These are phyloP conservation scores for Flaveria robusta DNA, from an alignment of 129 eudicot genomes.

Conservation along the genomic window DNA sequence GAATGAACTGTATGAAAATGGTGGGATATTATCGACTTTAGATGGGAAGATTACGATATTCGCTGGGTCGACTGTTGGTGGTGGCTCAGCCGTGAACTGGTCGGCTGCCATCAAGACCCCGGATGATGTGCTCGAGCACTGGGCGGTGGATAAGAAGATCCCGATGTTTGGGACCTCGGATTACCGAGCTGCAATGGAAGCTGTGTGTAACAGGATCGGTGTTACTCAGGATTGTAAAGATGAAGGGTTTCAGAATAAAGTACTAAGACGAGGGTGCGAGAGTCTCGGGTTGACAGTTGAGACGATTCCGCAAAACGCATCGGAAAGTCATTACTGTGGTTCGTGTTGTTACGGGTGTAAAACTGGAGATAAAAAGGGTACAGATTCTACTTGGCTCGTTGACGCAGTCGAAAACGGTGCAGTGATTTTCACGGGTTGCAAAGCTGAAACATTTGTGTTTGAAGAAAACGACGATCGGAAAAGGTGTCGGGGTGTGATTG, in stretches of 20 bases:
- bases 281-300: conserved; percentile 66
- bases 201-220: conserved; percentile 66
- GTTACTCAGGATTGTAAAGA: conserved; percentile 50
- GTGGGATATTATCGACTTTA: conserved; percentile 57
- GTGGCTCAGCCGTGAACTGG: conserved; percentile 93
- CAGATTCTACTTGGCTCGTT: conserved; percentile 86
- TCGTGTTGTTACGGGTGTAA: conserved; percentile 79
- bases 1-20: conserved; percentile 56
- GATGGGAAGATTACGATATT: conserved; percentile 59
- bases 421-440: conserved; percentile 71
- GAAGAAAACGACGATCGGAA: conserved; percentile 33
- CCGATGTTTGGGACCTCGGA: conserved; percentile 54
- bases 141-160: conserved; percentile 62
- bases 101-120: conserved; percentile 82
- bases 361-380: conserved; percentile 79
- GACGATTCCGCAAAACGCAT: conserved; percentile 59
- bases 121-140: conserved; percentile 54
- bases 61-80: conserved; percentile 88
- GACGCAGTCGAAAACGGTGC: conserved; percentile 68
- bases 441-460: conserved; percentile 63
- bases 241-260: conserved; percentile 77
- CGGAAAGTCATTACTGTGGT: conserved; percentile 81
- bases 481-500: conserved; percentile 65
- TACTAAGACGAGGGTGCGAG: conserved; percentile 68
- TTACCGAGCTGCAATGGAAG: conserved; percentile 74